Evolutionary conservation across 164 flowering plant species (phyloP).

Genomic region (Macadamia integrifolia): DNA sequence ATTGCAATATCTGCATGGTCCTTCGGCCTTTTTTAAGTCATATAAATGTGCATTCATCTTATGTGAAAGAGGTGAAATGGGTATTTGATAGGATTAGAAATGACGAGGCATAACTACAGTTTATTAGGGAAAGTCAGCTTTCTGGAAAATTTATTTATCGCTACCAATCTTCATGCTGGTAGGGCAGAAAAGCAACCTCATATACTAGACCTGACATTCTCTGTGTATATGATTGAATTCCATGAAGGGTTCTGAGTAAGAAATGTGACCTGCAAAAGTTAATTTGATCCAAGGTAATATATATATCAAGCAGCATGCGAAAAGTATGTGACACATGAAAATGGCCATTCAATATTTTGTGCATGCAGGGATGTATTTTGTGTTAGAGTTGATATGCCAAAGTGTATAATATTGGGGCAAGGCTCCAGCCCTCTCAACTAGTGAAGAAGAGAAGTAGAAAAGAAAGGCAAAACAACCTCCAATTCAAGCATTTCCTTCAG

Average conservation of each 20-base stretch:
- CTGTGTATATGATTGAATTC: constrained; percentile 45
- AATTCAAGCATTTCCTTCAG: too few relatives aligned
- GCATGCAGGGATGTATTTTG: not conserved
- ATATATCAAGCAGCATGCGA: not conserved
- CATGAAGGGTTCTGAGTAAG: constrained; percentile 63
- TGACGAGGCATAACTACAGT: too few relatives aligned
- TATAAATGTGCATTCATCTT: too few relatives aligned
- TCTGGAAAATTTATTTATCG: too few relatives aligned
- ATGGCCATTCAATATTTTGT: not conserved
- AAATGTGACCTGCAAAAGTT: constrained; percentile 59
- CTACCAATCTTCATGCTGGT: not conserved
- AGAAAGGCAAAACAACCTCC: too few relatives aligned
- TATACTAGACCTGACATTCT: constrained; percentile 39
- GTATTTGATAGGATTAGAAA: too few relatives aligned
- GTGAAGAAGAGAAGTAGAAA: too few relatives aligned
- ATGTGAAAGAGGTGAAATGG: too few relatives aligned
- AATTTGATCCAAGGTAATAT: not conserved
- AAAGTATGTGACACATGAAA: not conserved
- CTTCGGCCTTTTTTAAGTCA: too few relatives aligned
- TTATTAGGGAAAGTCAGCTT: too few relatives aligned
- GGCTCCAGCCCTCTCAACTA: not conserved
- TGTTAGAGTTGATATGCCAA: not conserved
- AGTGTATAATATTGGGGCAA: not conserved
- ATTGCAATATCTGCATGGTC: too few relatives aligned
- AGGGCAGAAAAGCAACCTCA: constrained; percentile 4